phyloP scores from a whole-genome alignment of 495 filamentous ascomycete genomes.

The Podospora sp. region DNA sequence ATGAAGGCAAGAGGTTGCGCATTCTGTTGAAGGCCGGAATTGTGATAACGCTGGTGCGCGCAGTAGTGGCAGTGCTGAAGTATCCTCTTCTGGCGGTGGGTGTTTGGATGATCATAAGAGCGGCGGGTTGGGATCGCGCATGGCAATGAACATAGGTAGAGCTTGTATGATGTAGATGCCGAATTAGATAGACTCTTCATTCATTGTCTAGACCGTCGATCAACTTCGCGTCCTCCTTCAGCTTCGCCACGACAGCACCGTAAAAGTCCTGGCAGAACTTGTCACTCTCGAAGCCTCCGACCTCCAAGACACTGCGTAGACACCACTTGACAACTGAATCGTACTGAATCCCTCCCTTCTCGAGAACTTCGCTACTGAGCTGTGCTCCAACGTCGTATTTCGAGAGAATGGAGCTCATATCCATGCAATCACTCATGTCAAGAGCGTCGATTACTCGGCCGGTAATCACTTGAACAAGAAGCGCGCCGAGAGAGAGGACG shows the following conservation, averaged over 20 bases:
- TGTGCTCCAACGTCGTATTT: conserved; percentile 7
- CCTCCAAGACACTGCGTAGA: conserved; percentile 13
- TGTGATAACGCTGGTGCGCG: background rate
- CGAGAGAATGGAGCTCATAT: conserved; percentile 9
- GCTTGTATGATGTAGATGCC: no score
- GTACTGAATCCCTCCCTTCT: conserved; percentile 10
- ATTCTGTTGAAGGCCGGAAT: background rate
- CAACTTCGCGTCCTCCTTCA: conserved; percentile 17
- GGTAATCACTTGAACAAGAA: conserved; percentile 19
- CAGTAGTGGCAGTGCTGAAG: background rate
- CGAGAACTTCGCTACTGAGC: background rate
- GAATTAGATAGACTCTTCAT: no score
- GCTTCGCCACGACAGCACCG: conserved; percentile 15
- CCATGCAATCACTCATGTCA: background rate
- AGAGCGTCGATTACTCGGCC: background rate
- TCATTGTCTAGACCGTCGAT: background rate
- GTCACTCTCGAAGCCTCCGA: conserved; percentile 16
- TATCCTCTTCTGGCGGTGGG: background rate
- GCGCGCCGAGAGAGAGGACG: conserved; percentile 11
- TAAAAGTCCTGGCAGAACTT: conserved; percentile 22
- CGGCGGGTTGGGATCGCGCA: background rate
- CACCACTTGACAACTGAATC: conserved; percentile 7
- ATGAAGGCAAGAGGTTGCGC: background rate
- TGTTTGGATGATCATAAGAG: background rate
- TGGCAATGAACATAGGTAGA: background rate